phyloP scores from a whole-genome alignment of 2,329 filamentous ascomycete genomes.

The Aspergillus clavatus region DNA sequence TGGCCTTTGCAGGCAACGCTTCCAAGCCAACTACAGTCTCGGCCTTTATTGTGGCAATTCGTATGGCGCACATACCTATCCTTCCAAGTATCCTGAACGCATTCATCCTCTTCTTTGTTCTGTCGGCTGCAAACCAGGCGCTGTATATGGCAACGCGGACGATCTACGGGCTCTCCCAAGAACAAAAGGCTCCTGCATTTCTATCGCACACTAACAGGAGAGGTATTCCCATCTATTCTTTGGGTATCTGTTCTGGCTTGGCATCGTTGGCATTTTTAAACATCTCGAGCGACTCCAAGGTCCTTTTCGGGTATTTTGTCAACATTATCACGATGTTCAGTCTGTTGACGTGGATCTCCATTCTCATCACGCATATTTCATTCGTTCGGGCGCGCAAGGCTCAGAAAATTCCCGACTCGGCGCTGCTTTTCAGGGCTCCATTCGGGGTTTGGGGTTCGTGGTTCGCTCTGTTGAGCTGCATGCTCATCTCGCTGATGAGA shows the following conservation, averaged over 20 bases:
- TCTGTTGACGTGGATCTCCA: slow-evolving; percentile 62
- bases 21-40: slow-evolving; percentile 55
- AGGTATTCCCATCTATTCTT: slow-evolving; percentile 64
- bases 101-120: slow-evolving; percentile 68
- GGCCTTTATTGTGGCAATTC: slow-evolving; percentile 70
- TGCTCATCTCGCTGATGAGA: slow-evolving; percentile 71
- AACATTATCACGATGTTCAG: slow-evolving; percentile 64
- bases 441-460: slow-evolving; percentile 66
- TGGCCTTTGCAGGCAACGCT: slow-evolving; percentile 46
- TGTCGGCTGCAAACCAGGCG: slow-evolving; percentile 71
- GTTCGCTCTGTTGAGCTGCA: slow-evolving; percentile 62
- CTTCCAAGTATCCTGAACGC: slow-evolving; percentile 67
- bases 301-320: slow-evolving; percentile 60
- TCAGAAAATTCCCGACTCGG: slow-evolving; percentile 53
- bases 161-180: slow-evolving; percentile 66
- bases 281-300: slow-evolving; percentile 51
- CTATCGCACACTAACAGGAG: slow-evolving; percentile 64
- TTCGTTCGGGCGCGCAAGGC: slow-evolving; percentile 59
- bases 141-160: slow-evolving; percentile 69
- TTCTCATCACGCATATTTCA: slow-evolving; percentile 61
- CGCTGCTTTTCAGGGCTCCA: slow-evolving; percentile 62
- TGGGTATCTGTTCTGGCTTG: slow-evolving; percentile 57
- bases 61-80: slow-evolving; percentile 56
- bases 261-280: slow-evolving; percentile 64
- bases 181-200: slow-evolving; percentile 65